Conservation (phyloP, 2,329 filamentous ascomycete species). For the Fonsecaea pedrosoi region DNA sequence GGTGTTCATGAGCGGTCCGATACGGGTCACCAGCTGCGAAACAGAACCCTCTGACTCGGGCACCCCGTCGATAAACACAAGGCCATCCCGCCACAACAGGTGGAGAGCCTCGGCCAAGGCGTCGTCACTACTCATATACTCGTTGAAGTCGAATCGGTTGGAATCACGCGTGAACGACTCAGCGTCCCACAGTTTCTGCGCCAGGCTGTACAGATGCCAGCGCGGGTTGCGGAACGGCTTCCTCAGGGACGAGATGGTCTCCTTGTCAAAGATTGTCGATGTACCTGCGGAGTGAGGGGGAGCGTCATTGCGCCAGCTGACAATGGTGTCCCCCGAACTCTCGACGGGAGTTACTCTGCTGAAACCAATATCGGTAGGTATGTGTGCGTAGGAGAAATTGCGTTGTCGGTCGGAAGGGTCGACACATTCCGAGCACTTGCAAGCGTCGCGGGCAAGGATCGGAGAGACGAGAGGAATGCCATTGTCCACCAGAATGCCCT, state of each 20-base stretch:
- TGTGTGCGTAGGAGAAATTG: slow-evolving; percentile 69
- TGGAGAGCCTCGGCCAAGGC: slow-evolving; percentile 67
- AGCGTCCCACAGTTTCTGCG: slow-evolving; percentile 46
- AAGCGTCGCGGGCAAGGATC: slow-evolving; percentile 60
- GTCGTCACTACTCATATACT: slow-evolving; percentile 69
- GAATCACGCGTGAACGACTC: slow-evolving; percentile 56
- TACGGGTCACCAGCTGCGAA: slow-evolving; percentile 69
- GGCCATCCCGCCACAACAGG: slow-evolving; percentile 69
- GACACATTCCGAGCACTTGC: slow-evolving; percentile 60
- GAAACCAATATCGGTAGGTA: slow-evolving; percentile 59
- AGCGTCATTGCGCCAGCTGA: slow-evolving; percentile 69
- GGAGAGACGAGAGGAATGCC: slow-evolving; percentile 29
- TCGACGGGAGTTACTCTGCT: slow-evolving; percentile 47
- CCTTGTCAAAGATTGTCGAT: slow-evolving; percentile 32
- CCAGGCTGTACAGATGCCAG: slow-evolving; percentile 48
- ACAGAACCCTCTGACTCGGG: slow-evolving; percentile 72
- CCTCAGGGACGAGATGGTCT: slow-evolving; percentile 21
- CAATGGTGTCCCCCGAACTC: slow-evolving; percentile 56
- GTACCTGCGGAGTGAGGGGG: slow-evolving; percentile 44
- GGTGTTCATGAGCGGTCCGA: slow-evolving; percentile 81
- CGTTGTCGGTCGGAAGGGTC: slow-evolving; percentile 67
- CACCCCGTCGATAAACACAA: slow-evolving; percentile 78
- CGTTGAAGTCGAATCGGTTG: slow-evolving; percentile 69
- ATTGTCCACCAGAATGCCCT: slow-evolving; percentile 18
- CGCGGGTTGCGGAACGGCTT: slow-evolving; percentile 32